Percentiles rank a stretch among this genome's conserved stretches.
These are phyloP conservation scores for Eutrema japonicum DNA, from an alignment of 345 rosid genomes.

Conservation along the genomic window DNA sequence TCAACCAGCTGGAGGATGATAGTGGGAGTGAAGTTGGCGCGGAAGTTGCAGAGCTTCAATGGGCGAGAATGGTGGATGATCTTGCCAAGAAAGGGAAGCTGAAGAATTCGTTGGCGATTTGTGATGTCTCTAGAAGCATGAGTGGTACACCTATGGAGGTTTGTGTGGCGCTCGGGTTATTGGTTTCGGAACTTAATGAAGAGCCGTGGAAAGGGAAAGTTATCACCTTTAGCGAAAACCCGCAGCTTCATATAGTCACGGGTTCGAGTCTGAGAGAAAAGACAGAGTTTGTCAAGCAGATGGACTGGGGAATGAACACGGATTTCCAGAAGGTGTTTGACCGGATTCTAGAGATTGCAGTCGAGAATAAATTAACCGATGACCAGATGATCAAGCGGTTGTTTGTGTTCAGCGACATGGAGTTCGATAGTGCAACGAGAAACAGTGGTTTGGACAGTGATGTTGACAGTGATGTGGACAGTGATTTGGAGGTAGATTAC, in stretches of 20 bases:
- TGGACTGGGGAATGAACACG: slow-evolving; percentile 47
- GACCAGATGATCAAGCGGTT: slow-evolving; percentile 65
- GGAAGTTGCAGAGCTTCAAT: slow-evolving; percentile 59
- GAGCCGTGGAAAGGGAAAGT: slow-evolving; percentile 74
- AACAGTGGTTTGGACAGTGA: neutral
- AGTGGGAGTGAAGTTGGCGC: slow-evolving; percentile 26
- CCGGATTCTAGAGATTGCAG: slow-evolving; percentile 52
- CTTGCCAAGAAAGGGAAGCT: slow-evolving; percentile 52
- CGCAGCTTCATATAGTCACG: slow-evolving; percentile 46
- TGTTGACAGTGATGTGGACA: neutral
- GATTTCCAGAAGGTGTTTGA: slow-evolving; percentile 65
- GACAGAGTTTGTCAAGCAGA: slow-evolving; percentile 41
- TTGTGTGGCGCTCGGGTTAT: slow-evolving; percentile 58
- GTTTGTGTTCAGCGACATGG: slow-evolving; percentile 77
- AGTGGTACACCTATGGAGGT: slow-evolving; percentile 56
- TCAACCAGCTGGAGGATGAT: slow-evolving; percentile 42
- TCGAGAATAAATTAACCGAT: slow-evolving; percentile 44
- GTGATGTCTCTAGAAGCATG: slow-evolving; percentile 67
- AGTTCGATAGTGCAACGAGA: slow-evolving; percentile 48
- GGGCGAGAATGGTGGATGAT: slow-evolving; percentile 71
- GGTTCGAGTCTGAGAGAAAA: slow-evolving; percentile 48
- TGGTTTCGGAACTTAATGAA: slow-evolving; percentile 58
- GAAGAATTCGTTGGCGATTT: slow-evolving; percentile 55
- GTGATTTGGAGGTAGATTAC: neutral
- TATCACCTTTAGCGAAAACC: slow-evolving; percentile 53